Conservation (phyloP, 805 yeast species). For the Saccharomycopsis schoenii region DNA sequence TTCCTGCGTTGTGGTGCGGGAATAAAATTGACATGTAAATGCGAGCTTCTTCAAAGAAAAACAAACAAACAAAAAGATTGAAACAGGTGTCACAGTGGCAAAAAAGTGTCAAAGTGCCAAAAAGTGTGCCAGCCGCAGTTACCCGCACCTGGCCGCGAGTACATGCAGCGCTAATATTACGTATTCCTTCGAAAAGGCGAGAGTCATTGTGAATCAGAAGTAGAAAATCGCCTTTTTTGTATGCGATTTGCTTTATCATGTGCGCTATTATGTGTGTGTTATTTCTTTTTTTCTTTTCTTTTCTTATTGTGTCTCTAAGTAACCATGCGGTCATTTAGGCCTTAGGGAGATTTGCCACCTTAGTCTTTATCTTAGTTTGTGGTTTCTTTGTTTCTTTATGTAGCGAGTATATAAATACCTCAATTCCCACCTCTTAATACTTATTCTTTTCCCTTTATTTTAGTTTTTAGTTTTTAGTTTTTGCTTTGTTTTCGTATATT, state of each 20-base stretch:
- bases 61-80: too few species aligned
- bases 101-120: not conserved
- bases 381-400: not conserved
- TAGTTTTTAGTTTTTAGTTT: not conserved
- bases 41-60: not conserved
- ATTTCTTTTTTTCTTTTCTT: too few species aligned
- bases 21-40: not conserved
- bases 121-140: not conserved
- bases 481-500: not conserved
- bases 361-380: not conserved
- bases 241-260: not conserved
- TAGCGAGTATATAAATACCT: not conserved
- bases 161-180: not conserved
- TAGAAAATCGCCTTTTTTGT: not conserved
- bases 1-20: too few species aligned
- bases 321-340: too few species aligned
- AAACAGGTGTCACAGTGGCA: not conserved
- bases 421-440: not conserved
- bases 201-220: not conserved
- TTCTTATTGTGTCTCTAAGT: too few species aligned
- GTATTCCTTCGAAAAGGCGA: not conserved
- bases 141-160: not conserved
- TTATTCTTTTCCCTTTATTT: not conserved
- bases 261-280: too few species aligned
- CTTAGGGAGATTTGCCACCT: not conserved